Evolutionary conservation across 257 asterid species (phyloP).

Genomic region (Anisodus acutangulus): DNA sequence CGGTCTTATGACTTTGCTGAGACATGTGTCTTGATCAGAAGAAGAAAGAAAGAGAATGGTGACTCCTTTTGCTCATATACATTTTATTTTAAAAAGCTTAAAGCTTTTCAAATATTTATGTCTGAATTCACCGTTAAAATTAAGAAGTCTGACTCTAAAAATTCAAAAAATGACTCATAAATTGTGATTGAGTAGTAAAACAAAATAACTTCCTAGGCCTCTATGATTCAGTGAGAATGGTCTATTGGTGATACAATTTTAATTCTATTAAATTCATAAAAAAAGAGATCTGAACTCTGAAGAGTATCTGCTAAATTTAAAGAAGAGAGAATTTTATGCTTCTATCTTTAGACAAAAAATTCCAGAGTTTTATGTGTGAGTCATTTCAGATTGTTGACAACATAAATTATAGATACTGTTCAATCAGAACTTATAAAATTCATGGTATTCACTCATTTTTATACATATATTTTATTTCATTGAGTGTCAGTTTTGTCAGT

Average conservation of each 20-base stretch:
- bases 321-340: conserved; percentile 53
- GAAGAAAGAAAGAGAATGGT: too few species aligned
- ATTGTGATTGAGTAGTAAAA: neutral
- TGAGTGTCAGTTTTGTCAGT: conserved; percentile 44
- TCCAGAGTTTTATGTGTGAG: conserved; percentile 34
- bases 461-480: conserved; percentile 38
- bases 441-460: conserved; percentile 31
- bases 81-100: too few species aligned
- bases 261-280: neutral
- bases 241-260: neutral
- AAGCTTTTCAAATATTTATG: too few species aligned
- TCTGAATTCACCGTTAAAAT: too few species aligned
- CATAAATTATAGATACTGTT: conserved; percentile 21
- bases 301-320: conserved; percentile 5
- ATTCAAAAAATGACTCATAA: neutral
- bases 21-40: too few species aligned
- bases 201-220: too few species aligned
- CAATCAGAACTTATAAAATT: conserved; percentile 29
- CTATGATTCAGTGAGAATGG: neutral
- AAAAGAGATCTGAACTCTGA: neutral
- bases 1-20: too few species aligned
- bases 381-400: conserved; percentile 36
- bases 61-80: too few species aligned
- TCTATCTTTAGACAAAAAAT: conserved; percentile 47
- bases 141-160: neutral